These are phyloP conservation scores for Aspergillus pseudoviridinutans DNA, from an alignment of 2,329 filamentous ascomycete genomes.

Conservation along the genomic window DNA sequence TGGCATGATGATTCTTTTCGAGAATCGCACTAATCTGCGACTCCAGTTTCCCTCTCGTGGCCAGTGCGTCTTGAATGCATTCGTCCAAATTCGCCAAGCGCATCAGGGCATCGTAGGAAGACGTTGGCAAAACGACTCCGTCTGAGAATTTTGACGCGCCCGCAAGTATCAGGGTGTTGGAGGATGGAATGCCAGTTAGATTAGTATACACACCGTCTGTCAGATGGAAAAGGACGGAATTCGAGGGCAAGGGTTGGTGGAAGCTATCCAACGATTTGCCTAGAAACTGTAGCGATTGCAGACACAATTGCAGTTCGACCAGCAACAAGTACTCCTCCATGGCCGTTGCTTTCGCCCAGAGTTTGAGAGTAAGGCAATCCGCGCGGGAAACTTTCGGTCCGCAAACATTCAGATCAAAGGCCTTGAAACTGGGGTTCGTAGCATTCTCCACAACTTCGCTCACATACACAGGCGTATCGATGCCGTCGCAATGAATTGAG, in stretches of 20 bases:
- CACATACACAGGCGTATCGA: slow-evolving; percentile 76
- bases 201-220: slow-evolving; percentile 81
- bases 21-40: slow-evolving; percentile 66
- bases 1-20: slow-evolving; percentile 31
- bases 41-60: slow-evolving; percentile 69
- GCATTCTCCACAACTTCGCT: slow-evolving; percentile 75
- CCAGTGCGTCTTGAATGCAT: slow-evolving; percentile 84
- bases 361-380: slow-evolving; percentile 61
- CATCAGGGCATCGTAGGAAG: slow-evolving; percentile 85
- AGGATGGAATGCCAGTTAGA: slow-evolving; percentile 60
- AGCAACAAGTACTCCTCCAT: slow-evolving; percentile 59
- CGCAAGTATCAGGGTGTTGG: slow-evolving; percentile 21
- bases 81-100: slow-evolving; percentile 82
- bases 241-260: slow-evolving; percentile 69
- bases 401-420: slow-evolving; percentile 69
- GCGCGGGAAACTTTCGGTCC: slow-evolving; percentile 62
- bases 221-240: slow-evolving; percentile 81
- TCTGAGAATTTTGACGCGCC: slow-evolving; percentile 40
- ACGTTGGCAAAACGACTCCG: slow-evolving; percentile 56
- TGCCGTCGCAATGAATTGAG: slow-evolving; percentile 66
- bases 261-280: slow-evolving; percentile 62
- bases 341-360: slow-evolving; percentile 66
- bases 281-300: slow-evolving; percentile 73
- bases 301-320: slow-evolving; percentile 66
- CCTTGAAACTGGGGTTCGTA: slow-evolving; percentile 88